Conservation (phyloP, 108 stramenopile genomes). For the Pseudonitzschia pungens region DNA sequence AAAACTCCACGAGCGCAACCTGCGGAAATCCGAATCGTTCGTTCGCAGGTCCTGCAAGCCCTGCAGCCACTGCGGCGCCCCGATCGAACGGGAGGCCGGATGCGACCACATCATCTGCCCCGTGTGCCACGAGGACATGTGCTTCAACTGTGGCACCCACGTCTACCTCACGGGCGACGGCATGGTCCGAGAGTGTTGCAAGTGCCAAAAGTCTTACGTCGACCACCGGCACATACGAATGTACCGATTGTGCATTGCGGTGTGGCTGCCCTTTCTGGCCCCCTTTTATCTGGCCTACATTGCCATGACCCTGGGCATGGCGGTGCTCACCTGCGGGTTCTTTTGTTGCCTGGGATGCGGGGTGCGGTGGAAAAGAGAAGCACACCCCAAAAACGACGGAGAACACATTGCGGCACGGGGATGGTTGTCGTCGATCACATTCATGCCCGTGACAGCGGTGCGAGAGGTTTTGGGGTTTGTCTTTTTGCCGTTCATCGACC, state of each 20-base stretch:
- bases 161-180: constrained; percentile 21
- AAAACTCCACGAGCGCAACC: neutral
- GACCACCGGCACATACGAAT: constrained; percentile 39
- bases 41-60: constrained; percentile 35
- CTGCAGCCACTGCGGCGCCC: constrained; percentile 42
- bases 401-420: too few relatives aligned
- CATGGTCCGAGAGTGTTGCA: constrained; percentile 33
- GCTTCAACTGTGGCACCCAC: constrained; percentile 48
- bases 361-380: neutral
- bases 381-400: too few relatives aligned
- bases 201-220: constrained; percentile 38
- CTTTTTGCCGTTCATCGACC: constrained; percentile 22
- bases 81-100: constrained; percentile 36
- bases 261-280: constrained; percentile 34
- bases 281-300: constrained; percentile 30
- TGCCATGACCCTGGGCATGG: constrained; percentile 17
- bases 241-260: constrained; percentile 20
- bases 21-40: neutral
- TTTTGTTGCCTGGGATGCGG: constrained; percentile 43
- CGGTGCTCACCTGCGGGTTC: constrained; percentile 26
- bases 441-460: neutral
- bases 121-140: constrained; percentile 42
- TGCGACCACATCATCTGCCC: constrained; percentile 57
- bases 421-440: too few relatives aligned
- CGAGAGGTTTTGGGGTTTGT: constrained; percentile 15